Evolutionary conservation across 73 alveolate species (phyloP).

Genomic region (Paramecium tetraurelia): DNA sequence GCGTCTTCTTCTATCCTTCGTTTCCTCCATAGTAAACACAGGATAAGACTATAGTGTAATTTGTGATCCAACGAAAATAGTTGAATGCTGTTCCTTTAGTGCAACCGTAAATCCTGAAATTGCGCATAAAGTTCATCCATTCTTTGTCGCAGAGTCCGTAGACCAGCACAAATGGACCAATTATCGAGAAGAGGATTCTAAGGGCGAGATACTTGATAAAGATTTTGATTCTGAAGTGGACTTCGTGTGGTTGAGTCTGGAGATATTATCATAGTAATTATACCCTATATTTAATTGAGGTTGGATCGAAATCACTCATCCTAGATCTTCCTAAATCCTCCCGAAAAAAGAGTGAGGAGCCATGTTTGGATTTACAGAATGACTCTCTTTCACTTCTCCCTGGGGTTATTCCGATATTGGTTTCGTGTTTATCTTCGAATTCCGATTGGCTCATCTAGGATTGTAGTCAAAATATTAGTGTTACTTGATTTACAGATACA

Average conservation of each 20-base stretch:
- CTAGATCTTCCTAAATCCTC: slow-evolving; percentile 25
- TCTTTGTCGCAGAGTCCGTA: neutral
- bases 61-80: neutral
- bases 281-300: neutral
- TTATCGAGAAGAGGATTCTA: neutral
- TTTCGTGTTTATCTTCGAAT: neutral
- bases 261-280: neutral
- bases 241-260: neutral
- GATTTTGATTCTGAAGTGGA: neutral
- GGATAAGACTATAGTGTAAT: neutral
- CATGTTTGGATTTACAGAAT: neutral
- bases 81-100: neutral
- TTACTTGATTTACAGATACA: neutral
- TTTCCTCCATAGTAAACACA: neutral
- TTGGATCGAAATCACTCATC: neutral
- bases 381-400: neutral
- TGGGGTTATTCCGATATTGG: neutral
- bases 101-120: neutral
- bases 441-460: neutral
- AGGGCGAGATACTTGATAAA: neutral
- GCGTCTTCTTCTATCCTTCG: neutral
- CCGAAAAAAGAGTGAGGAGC: neutral
- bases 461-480: neutral
- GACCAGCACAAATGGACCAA: neutral
- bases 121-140: neutral